Conservation (phyloP, 371 early-diverging fungal genomes). For the Synchytrium microbalum region DNA sequence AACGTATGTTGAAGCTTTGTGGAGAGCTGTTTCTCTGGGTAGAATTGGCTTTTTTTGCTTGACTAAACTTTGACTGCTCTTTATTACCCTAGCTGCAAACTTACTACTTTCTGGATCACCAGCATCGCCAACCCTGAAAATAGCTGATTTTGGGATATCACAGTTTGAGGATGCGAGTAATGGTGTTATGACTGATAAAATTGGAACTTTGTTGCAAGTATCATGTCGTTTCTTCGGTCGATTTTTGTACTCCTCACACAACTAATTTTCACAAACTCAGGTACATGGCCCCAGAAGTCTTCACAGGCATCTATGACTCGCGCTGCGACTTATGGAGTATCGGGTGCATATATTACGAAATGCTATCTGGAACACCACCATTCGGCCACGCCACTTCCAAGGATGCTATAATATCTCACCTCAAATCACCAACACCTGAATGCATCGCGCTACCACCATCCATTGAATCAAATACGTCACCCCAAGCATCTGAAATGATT, state of each 20-base stretch:
- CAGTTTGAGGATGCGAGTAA: too few relatives aligned
- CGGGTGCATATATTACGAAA: conserved; percentile 78
- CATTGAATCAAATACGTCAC: background rate
- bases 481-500: conserved; percentile 3
- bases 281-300: conserved; percentile 97
- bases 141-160: conserved; percentile 27
- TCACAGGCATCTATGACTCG: conserved; percentile 85
- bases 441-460: conserved; percentile 11
- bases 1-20: conserved; percentile 10
- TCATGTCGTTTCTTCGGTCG: too few relatives aligned
- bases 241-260: too few relatives aligned
- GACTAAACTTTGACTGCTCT: too few relatives aligned
- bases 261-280: too few relatives aligned
- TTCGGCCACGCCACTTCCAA: conserved; percentile 8
- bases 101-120: conserved; percentile 13
- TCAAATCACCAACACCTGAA: conserved; percentile 10
- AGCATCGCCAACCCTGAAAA: conserved; percentile 17
- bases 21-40: too few relatives aligned
- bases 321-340: conserved; percentile 95
- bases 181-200: conserved; percentile 10
- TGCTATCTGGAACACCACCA: conserved; percentile 15
- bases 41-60: too few relatives aligned
- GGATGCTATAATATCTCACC: conserved; percentile 9
- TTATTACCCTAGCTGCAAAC: conserved; percentile 20
- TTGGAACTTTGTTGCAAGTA: conserved; percentile 13